These are phyloP conservation scores for Cytospora chrysosperma DNA, from an alignment of 2,329 filamentous ascomycete genomes.

Conservation along the genomic window DNA sequence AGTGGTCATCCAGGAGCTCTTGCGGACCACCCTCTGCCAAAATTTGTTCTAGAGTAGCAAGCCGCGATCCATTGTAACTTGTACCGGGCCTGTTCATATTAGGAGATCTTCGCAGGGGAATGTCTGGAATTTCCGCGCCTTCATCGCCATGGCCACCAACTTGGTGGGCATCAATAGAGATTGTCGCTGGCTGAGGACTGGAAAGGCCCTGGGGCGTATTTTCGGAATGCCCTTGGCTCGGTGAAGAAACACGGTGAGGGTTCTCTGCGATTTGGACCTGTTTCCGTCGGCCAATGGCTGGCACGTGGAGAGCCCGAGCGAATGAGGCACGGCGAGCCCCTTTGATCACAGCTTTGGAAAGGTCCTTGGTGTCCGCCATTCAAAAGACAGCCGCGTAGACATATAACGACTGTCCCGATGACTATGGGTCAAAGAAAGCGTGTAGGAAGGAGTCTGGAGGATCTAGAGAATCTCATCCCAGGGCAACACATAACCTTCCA, in stretches of 20 bases:
- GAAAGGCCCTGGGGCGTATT: neutral
- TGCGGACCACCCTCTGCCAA: slow-evolving; percentile 2
- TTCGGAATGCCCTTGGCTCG: neutral
- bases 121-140: slow-evolving; percentile 21
- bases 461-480: neutral
- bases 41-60: slow-evolving; percentile 15
- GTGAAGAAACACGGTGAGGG: neutral
- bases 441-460: neutral
- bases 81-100: slow-evolving; percentile 4
- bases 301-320: slow-evolving; percentile 22
- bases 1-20: neutral
- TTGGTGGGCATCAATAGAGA: neutral
- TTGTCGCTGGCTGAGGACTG: neutral
- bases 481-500: neutral
- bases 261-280: slow-evolving; percentile 7
- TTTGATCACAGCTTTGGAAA: slow-evolving; percentile 12
- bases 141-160: slow-evolving; percentile 2
- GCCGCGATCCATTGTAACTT: slow-evolving; percentile 6
- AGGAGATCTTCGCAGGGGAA: slow-evolving; percentile 21
- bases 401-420: neutral
- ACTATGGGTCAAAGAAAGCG: neutral
- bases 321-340: slow-evolving; percentile 20
- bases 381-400: neutral
- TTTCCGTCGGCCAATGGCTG: slow-evolving; percentile 13
- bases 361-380: slow-evolving; percentile 19